Evolutionary conservation across 345 rosid genomes (phyloP).

Genomic region (Reutealis trisperma): DNA sequence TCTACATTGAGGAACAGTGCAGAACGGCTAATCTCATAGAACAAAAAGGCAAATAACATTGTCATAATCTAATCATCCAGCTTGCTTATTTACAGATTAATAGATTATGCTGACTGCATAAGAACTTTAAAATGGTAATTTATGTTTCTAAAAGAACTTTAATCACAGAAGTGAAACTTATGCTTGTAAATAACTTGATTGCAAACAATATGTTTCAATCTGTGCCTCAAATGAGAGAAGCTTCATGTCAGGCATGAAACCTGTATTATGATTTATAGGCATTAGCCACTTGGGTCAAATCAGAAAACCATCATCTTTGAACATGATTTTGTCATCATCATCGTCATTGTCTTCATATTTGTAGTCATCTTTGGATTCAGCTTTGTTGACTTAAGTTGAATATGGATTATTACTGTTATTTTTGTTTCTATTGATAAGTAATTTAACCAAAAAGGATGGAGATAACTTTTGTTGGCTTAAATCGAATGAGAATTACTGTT

Average conservation of each 20-base stretch:
- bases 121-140: background rate
- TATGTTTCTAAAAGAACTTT: background rate
- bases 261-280: background rate
- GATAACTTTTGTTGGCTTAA: background rate
- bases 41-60: constrained; percentile 57
- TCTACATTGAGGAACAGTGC: constrained; percentile 47
- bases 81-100: background rate
- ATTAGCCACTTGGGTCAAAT: background rate
- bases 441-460: background rate
- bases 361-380: background rate
- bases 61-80: constrained; percentile 2
- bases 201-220: background rate
- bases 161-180: background rate
- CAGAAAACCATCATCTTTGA: background rate
- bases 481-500: background rate
- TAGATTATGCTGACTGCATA: background rate
- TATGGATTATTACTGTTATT: background rate
- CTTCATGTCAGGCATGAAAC: constrained; percentile 6
- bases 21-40: constrained; percentile 50
- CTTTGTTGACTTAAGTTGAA: background rate
- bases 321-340: background rate
- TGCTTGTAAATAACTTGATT: constrained; percentile 3
- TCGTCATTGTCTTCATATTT: background rate
- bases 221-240: background rate
- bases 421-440: background rate